These are phyloP conservation scores for Massarina eburnea DNA, from an alignment of 2,329 filamentous ascomycete species.

Conservation along the genomic window DNA sequence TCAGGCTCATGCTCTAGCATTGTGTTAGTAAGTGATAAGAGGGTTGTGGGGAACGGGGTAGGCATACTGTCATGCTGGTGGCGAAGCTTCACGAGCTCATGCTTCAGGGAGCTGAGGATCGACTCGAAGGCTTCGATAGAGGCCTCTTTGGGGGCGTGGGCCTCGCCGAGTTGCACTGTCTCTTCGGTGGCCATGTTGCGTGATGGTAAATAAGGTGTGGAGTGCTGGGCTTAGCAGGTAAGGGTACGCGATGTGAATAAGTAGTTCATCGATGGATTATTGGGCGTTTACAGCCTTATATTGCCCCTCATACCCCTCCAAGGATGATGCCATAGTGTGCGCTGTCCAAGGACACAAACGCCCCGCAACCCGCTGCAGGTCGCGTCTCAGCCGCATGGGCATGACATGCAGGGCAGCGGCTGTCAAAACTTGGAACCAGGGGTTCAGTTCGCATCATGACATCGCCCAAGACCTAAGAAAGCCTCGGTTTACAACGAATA, in stretches of 20 bases:
- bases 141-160: slow-evolving; percentile 38
- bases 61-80: slow-evolving; percentile 37
- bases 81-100: slow-evolving; percentile 36
- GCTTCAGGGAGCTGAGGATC: slow-evolving; percentile 34
- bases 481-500: background rate
- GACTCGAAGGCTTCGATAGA: slow-evolving; percentile 37
- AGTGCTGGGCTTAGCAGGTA: background rate
- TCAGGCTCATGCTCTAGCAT: slow-evolving; percentile 39
- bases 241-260: background rate
- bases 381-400: slow-evolving; percentile 13
- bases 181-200: slow-evolving; percentile 41
- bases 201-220: background rate
- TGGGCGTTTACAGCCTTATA: slow-evolving; percentile 12
- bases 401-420: slow-evolving; percentile 1
- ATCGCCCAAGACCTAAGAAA: background rate
- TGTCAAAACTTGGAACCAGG: slow-evolving; percentile 15
- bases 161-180: slow-evolving; percentile 33
- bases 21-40: slow-evolving; percentile 4
- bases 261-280: background rate
- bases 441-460: background rate
- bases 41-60: background rate
- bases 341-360: slow-evolving; percentile 3
- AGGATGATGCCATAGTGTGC: slow-evolving; percentile 18
- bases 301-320: slow-evolving; percentile 13
- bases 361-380: slow-evolving; percentile 8